Evolutionary conservation across 768 basidiomycete genomes (phyloP).

Genomic region (Ramaria sp.): DNA sequence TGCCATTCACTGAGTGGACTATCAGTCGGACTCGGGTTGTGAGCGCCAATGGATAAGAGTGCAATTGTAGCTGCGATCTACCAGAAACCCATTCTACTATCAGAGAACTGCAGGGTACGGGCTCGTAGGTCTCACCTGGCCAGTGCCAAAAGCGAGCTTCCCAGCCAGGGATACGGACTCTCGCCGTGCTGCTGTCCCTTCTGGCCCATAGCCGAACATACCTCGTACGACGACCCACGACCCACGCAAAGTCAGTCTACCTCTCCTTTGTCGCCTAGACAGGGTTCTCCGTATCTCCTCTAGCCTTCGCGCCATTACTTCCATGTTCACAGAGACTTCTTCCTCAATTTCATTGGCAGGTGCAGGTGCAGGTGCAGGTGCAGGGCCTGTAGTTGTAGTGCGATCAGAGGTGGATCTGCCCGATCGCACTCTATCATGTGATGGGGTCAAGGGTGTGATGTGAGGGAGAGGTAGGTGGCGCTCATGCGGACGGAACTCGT

Average conservation of each 20-base stretch:
- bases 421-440: background rate
- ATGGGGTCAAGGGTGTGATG: background rate
- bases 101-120: constrained; percentile 2
- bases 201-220: constrained; percentile 44
- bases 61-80: constrained; percentile 44
- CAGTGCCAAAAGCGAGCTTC: constrained; percentile 37
- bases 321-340: background rate
- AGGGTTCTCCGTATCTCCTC: background rate
- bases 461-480: background rate
- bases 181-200: constrained; percentile 37
- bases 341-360: background rate
- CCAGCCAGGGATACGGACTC: constrained; percentile 43
- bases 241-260: background rate
- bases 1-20: constrained; percentile 40
- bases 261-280: background rate
- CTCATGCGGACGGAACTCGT: background rate
- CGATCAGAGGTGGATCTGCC: background rate
- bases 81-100: background rate
- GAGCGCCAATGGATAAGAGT: constrained; percentile 38
- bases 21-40: constrained; percentile 34
- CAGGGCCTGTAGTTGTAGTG: too few species aligned
- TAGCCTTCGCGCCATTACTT: background rate
- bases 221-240: background rate
- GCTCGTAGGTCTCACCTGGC: constrained; percentile 33
- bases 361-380: background rate